Evolutionary conservation across 2,329 filamentous ascomycete genomes (phyloP).

Genomic region (Rhexocercosporidium sp.): DNA sequence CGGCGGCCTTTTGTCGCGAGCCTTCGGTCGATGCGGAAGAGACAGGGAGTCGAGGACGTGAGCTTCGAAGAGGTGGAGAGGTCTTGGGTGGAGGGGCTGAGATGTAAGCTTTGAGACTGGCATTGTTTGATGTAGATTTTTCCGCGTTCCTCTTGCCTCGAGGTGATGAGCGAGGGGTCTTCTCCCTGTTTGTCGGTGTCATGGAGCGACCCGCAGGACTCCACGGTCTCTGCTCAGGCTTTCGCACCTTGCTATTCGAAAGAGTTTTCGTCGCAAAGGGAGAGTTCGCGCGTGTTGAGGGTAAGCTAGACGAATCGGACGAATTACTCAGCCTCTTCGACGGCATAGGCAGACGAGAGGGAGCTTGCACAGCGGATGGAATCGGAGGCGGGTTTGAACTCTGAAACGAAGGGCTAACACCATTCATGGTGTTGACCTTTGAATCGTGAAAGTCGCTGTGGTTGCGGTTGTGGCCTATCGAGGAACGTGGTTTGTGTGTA

Average conservation of each 20-base stretch:
- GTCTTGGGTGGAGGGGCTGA: slow-evolving; percentile 71
- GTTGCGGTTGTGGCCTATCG: slow-evolving; percentile 54
- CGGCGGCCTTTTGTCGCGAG: slow-evolving; percentile 68
- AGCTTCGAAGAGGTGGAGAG: slow-evolving; percentile 81
- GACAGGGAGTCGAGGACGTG: slow-evolving; percentile 79
- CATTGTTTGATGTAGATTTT: slow-evolving; percentile 42
- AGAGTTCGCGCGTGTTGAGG: slow-evolving; percentile 62
- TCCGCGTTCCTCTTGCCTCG: slow-evolving; percentile 34
- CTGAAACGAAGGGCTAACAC: slow-evolving; percentile 39
- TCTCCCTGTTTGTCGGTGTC: slow-evolving; percentile 48
- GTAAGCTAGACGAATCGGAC: slow-evolving; percentile 53
- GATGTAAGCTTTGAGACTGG: slow-evolving; percentile 76
- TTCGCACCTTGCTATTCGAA: slow-evolving; percentile 39
- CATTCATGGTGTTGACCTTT: slow-evolving; percentile 39
- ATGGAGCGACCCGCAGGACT: slow-evolving; percentile 41
- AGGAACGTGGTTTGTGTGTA: slow-evolving; percentile 33
- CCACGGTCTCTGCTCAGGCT: slow-evolving; percentile 36
- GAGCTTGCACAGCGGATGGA: slow-evolving; percentile 19
- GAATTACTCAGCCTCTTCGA: slow-evolving; percentile 45
- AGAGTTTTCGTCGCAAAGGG: slow-evolving; percentile 54
- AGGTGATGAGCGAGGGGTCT: slow-evolving; percentile 46
- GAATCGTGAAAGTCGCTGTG: slow-evolving; percentile 63
- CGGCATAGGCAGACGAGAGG: slow-evolving; percentile 37
- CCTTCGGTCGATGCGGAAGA: slow-evolving; percentile 75
- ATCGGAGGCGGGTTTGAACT: slow-evolving; percentile 24